Evolutionary conservation across 2,329 filamentous ascomycete species (phyloP).

Genomic region (Coniochaeta sp.): DNA sequence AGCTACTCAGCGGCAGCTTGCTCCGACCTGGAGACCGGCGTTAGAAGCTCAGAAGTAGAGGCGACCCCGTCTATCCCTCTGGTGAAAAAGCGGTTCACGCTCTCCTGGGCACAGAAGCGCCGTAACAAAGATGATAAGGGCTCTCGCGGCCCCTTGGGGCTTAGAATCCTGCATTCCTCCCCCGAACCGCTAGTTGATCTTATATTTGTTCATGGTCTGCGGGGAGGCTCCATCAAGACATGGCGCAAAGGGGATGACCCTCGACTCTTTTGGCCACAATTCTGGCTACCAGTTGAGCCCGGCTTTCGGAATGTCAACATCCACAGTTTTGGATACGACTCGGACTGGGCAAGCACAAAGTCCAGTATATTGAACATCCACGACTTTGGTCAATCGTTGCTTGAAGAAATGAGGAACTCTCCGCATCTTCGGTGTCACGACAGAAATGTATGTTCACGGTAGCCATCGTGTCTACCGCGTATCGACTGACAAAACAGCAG

Average conservation of each 20-base stretch:
- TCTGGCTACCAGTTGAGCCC: constrained; percentile 24
- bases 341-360: constrained; percentile 16
- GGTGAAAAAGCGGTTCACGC: neutral
- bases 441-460: neutral
- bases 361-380: constrained; percentile 16
- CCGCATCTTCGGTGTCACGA: constrained; percentile 9
- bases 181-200: constrained; percentile 23
- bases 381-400: constrained; percentile 21
- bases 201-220: constrained; percentile 30
- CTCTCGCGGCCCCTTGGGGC: constrained; percentile 6
- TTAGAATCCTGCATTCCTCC: constrained; percentile 14
- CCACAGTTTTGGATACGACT: constrained; percentile 23
- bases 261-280: constrained; percentile 26
- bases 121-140: constrained; percentile 1
- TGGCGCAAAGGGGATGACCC: constrained; percentile 24
- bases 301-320: constrained; percentile 18
- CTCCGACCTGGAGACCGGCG: neutral
- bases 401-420: constrained; percentile 19
- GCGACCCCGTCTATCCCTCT: neutral
- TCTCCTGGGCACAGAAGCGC: constrained; percentile 1
- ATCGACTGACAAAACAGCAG: constrained; percentile 4
- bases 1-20: neutral
- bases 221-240: constrained; percentile 26
- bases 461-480: neutral
- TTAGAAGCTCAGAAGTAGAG: neutral